Base-by-base conservation (phyloP, 177 flowering plant genomes). In the Vitis hybrid region DNA sequence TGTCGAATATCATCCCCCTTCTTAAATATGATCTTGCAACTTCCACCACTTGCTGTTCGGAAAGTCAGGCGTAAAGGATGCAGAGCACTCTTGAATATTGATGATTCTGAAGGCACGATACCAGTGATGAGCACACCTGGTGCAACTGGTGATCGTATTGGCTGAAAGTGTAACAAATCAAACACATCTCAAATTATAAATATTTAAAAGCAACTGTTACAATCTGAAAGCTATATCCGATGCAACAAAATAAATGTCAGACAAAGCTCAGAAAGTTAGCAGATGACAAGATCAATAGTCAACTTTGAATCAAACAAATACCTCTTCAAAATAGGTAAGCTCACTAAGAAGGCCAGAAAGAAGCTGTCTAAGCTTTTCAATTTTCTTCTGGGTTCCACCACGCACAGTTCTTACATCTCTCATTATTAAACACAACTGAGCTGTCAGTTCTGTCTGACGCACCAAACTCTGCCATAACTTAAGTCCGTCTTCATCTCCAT, bases 1-100 rank as follows among this genome's bases (percentile, higher is more conserved):
- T 96, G 99, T 68, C 98, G 90, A 74, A 93, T 79, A 76, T 96
- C 99, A 81, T 96, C 99, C 68, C 99, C 99, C 77, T 96, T 96
- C 83, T 96, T 96, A 74, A 93, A 96, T 70, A 96, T 96, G 59
- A 96, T 74, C 85, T 86, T 89, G 84, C 90, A 90, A 63, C 73
- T 84, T 78, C 90, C 97, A 63, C 95, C 97, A 82, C 62, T 81
- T 61, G 86, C 87, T 22, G 94, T 88, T 66, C 92, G 85, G 74
- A 93, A 93, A 65, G 97, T 89, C 71, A 96, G 82, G 18, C 97
- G 92, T 79, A 96, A 80, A 72, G 99, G 99, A 82, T 92, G 89
- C 73, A 96, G 71, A 34, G 94, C 91, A 86, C 99, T 96, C 83
- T 96, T 96, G 69, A 96, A 96, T 71, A 94, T 82, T 55, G 97